Conservation (phyloP, 306 rosid genomes). For the Urtica urens region DNA sequence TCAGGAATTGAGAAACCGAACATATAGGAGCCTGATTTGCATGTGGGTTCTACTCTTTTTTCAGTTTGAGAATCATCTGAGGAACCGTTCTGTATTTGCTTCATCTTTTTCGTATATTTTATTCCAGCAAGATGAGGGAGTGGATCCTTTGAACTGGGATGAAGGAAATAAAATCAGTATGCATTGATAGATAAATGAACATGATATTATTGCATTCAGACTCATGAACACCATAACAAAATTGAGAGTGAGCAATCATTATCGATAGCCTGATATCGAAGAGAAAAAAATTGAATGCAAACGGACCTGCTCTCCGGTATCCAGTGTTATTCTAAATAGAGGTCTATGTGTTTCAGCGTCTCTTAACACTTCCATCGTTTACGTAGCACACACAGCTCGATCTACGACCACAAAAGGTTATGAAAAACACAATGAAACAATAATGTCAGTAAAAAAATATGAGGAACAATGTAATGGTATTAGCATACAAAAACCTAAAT, state of each 20-base stretch:
- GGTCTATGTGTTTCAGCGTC: slow-evolving; percentile 81
- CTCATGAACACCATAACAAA: no score
- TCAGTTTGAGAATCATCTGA: no score
- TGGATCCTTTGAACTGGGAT: slow-evolving; percentile 62
- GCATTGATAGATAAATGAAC: slow-evolving; percentile 7
- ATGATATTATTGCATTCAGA: not conserved
- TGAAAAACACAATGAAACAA: slow-evolving; percentile 4
- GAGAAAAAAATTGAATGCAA: no score
- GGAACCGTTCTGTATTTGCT: no score
- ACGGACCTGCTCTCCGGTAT: no score
- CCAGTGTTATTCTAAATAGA: slow-evolving; percentile 75
- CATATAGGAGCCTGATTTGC: slow-evolving; percentile 79
- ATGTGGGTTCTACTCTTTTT: slow-evolving; percentile 70
- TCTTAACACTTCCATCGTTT: slow-evolving; percentile 92
- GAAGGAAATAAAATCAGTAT: no score
- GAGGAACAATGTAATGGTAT: no score
- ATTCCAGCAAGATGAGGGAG: no score
- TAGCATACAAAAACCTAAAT: no score
- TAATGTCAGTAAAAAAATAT: not conserved
- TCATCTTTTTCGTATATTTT: no score
- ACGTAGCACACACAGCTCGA: slow-evolving; percentile 33
- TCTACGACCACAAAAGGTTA: slow-evolving; percentile 34
- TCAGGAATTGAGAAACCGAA: slow-evolving; percentile 81
- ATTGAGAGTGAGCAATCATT: no score
- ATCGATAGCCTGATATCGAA: no score